Conservation (phyloP, 139 green algal species). For the Tetradesmus lagerheimii region DNA sequence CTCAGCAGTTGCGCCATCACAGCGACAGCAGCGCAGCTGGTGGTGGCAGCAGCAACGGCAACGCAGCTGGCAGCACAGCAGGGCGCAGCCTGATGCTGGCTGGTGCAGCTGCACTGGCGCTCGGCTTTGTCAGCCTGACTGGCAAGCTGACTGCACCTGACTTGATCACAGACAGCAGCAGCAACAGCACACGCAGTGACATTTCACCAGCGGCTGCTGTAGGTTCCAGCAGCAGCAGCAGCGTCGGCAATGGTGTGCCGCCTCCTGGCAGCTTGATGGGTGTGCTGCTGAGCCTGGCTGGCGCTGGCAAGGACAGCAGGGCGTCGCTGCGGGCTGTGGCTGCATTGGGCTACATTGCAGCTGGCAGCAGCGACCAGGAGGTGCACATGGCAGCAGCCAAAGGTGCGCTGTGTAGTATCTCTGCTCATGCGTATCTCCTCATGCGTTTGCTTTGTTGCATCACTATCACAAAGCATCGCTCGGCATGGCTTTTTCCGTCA, state of each 20-base stretch:
- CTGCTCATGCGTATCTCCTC: no score
- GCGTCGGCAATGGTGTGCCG: not conserved
- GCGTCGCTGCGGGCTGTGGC: not conserved
- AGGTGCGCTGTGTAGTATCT: slow-evolving; percentile 6
- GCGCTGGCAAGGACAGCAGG: slow-evolving; percentile 12
- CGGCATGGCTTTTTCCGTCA: no score
- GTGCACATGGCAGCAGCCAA: slow-evolving; percentile 17
- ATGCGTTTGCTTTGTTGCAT: no score
- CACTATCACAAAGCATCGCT: no score
- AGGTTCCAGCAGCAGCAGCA: not conserved
- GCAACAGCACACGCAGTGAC: not conserved
- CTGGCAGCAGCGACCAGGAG: not conserved
- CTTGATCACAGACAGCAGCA: not conserved
- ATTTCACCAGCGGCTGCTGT: not conserved
- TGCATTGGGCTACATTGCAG: not conserved
- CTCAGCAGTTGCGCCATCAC: slow-evolving; percentile 14
- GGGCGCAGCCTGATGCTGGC: slow-evolving; percentile 39
- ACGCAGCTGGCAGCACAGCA: not conserved
- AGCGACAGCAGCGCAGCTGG: not conserved
- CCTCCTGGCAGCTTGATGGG: not conserved
- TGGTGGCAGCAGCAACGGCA: slow-evolving; percentile 19
- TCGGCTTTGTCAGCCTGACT: slow-evolving; percentile 51
- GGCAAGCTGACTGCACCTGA: not conserved
- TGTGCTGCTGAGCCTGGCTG: not conserved
- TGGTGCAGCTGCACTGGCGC: slow-evolving; percentile 49